A percentile compares a stretch with the other conserved stretches of the same genome.
Conservation (phyloP, 148 eudicot species). For the Rhododendron mucronatum region DNA sequence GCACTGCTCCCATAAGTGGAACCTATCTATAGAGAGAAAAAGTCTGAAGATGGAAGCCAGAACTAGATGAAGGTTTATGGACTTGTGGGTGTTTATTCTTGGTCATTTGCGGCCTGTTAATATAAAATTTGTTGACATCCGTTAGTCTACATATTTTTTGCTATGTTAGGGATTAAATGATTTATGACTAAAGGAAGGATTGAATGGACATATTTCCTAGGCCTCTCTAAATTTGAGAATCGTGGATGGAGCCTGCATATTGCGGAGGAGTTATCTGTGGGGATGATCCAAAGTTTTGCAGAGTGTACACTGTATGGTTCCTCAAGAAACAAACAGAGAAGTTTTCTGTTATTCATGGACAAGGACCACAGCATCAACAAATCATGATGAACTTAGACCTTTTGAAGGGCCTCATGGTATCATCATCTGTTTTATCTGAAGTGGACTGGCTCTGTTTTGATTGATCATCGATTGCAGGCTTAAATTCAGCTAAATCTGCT, state of each 20-base stretch:
- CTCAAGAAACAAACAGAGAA: background rate
- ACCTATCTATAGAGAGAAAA: background rate
- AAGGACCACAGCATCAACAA: background rate
- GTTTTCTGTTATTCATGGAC: background rate
- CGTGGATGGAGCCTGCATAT: background rate
- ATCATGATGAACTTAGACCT: slow-evolving; percentile 1
- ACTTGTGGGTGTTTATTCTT: background rate
- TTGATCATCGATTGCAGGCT: slow-evolving; percentile 29
- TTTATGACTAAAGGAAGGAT: background rate
- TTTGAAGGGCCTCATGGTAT: slow-evolving; percentile 5
- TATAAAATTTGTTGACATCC: background rate
- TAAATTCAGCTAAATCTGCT: slow-evolving; percentile 54
- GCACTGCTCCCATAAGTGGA: background rate
- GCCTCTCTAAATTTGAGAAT: background rate
- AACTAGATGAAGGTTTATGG: background rate
- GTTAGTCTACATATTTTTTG: background rate
- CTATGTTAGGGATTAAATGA: background rate
- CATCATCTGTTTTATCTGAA: slow-evolving; percentile 26
- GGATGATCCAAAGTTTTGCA: background rate
- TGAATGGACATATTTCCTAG: background rate
- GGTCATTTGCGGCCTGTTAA: background rate
- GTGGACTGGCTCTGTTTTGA: slow-evolving; percentile 26
- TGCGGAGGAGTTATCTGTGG: background rate
- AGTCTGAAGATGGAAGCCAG: background rate
- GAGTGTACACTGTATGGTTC: background rate